phyloP scores from a whole-genome alignment of 768 basidiomycete genomes.

The Trametes punicea region DNA sequence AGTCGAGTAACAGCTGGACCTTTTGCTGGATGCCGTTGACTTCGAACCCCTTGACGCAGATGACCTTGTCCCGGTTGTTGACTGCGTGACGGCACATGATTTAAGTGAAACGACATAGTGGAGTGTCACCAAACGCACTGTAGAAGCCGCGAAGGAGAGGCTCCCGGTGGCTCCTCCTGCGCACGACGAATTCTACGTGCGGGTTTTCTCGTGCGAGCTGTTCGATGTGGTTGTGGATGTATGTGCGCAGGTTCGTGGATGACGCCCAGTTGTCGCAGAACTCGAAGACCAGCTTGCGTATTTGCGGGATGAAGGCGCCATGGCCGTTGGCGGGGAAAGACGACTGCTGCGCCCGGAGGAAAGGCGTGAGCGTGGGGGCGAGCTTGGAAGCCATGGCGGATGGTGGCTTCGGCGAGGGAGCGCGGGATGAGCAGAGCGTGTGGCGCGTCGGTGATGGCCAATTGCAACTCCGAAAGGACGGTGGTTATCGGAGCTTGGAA shows the following conservation, averaged over 20 bases:
- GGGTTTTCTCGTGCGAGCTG: slow-evolving; percentile 68
- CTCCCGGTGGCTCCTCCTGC: slow-evolving; percentile 68
- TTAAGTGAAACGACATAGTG: neutral
- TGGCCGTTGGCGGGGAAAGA: slow-evolving; percentile 75
- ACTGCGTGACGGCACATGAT: slow-evolving; percentile 42
- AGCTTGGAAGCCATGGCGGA: slow-evolving; percentile 34
- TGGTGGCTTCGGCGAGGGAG: neutral
- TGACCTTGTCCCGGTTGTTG: slow-evolving; percentile 86
- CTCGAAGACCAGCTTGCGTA: slow-evolving; percentile 87
- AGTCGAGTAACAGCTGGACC: slow-evolving; percentile 78
- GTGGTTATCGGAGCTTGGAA: slow-evolving; percentile 30
- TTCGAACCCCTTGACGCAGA: slow-evolving; percentile 73
- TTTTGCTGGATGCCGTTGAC: slow-evolving; percentile 74
- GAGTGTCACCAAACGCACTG: slow-evolving; percentile 9
- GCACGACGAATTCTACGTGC: slow-evolving; percentile 82
- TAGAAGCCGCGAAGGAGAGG: slow-evolving; percentile 86
- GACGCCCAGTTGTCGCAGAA: slow-evolving; percentile 83
- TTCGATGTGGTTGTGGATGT: slow-evolving; percentile 60
- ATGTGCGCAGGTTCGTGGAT: slow-evolving; percentile 67
- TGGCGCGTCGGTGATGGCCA: neutral
- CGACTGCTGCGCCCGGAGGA: slow-evolving; percentile 46
- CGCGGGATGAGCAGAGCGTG: neutral
- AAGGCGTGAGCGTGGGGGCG: slow-evolving; percentile 31
- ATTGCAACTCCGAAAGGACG: neutral
- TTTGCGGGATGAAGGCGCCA: slow-evolving; percentile 65